These are phyloP conservation scores for Eutrema japonicum DNA, from an alignment of 345 rosid species.

Conservation along the genomic window DNA sequence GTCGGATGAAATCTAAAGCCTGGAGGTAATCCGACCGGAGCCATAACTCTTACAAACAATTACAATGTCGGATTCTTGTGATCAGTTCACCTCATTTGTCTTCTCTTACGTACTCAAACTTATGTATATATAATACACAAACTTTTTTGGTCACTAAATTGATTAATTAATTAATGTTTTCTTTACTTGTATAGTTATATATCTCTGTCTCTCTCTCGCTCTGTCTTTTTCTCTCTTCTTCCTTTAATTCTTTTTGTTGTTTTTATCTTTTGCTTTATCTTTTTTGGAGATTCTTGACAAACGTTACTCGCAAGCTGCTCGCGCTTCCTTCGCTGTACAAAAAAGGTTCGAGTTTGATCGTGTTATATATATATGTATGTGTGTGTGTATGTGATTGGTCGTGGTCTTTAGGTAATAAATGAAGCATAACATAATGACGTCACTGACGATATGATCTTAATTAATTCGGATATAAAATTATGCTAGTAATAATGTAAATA, in stretches of 20 bases:
- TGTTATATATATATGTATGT: conserved; percentile 11
- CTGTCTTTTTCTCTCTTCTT: conserved; percentile 10
- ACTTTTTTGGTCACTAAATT: conserved; percentile 20
- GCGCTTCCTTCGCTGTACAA: conserved; percentile 39
- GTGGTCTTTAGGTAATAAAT: conserved; percentile 1
- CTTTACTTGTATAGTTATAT: conserved; percentile 18
- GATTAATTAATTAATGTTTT: conserved; percentile 1
- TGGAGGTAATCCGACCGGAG: conserved; percentile 75
- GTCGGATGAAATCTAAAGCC: conserved; percentile 96
- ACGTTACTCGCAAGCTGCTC: conserved; percentile 45
- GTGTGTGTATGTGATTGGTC: not conserved
- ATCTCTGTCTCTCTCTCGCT: not conserved
- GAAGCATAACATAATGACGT: conserved; percentile 17
- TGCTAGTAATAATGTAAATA: not conserved
- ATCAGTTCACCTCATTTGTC: conserved; percentile 16
- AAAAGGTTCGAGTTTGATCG: conserved; percentile 33
- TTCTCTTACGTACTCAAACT: conserved; percentile 20
- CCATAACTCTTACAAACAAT: conserved; percentile 33
- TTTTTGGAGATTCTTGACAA: conserved; percentile 46
- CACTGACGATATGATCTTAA: not conserved
- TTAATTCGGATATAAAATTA: not conserved
- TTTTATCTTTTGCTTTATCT: conserved; percentile 47
- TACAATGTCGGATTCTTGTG: conserved; percentile 12
- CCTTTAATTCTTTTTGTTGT: conserved; percentile 40
- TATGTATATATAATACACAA: not conserved